A percentile compares a stretch with the other conserved stretches of the same genome.
Conservation (phyloP, 768 basidiomycete genomes). For the Phlebiopsis gigantea region DNA sequence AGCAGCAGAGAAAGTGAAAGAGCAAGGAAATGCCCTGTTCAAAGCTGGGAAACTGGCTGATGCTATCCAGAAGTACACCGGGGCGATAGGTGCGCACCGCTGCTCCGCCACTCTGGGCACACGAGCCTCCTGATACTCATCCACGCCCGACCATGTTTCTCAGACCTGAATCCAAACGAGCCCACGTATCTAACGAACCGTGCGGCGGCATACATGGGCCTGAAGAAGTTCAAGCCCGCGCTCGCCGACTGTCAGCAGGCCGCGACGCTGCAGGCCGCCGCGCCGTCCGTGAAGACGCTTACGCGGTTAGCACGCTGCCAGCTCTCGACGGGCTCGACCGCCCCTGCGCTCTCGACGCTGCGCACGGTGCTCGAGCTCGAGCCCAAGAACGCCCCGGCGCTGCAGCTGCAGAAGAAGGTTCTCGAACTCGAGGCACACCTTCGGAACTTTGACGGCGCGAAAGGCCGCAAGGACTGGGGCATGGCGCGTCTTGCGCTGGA, state of each 20-base stretch:
- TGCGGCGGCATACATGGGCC: constrained; percentile 78
- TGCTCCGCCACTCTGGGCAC: neutral
- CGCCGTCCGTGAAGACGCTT: constrained; percentile 71
- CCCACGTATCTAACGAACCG: constrained; percentile 81
- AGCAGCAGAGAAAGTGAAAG: constrained; percentile 62
- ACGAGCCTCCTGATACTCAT: neutral
- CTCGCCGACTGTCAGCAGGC: constrained; percentile 79
- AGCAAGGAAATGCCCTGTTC: constrained; percentile 72
- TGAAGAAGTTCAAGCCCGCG: constrained; percentile 72
- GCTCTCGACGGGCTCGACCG: constrained; percentile 66
- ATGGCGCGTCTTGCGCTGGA: constrained; percentile 78
- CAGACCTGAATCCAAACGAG: constrained; percentile 37
- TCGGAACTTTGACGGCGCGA: constrained; percentile 54
- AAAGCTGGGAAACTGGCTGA: constrained; percentile 58
- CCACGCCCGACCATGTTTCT: neutral
- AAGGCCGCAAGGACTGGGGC: constrained; percentile 62
- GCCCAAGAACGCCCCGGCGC: constrained; percentile 51
- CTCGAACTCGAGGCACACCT: constrained; percentile 60
- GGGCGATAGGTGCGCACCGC: constrained; percentile 58
- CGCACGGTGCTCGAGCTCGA: constrained; percentile 58
- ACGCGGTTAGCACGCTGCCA: constrained; percentile 82
- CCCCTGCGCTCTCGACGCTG: constrained; percentile 62
- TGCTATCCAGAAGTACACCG: constrained; percentile 70
- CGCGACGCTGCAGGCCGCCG: constrained; percentile 50
- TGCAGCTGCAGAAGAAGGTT: constrained; percentile 58